Base-by-base conservation (phyloP, 352 stramenopile genomes). In the Hyphochytrium catenoides region DNA sequence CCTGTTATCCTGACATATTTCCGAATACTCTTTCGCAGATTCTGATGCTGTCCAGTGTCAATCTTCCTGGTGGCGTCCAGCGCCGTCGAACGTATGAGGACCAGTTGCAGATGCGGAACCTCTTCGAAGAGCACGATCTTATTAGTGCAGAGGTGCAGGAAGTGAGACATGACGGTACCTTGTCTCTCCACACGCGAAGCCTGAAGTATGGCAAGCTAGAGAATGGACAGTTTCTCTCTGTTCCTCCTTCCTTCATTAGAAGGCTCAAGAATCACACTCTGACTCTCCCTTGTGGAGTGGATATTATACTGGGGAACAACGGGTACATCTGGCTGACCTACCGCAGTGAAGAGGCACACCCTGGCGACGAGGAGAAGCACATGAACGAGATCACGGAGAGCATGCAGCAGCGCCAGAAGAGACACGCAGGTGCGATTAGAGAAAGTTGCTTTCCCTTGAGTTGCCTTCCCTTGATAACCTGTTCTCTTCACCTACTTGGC, bases 61-160 rank as follows among this genome's bases (percentile, higher is more conserved):
- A 90, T 47, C 51, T 98, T 11, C 84, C 87, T 0, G 86, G 83
- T 17, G 90, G 88, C 28, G 79, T 75, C 6, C 86, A 96, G 53
- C 75, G 90, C 8, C 79, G 91, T n/a, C 72, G 83, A 36, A 97
- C 87, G 20, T 83, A 91, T 39, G 83, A 94, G 41, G 88, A 98
- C 56, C 74, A 92, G 49, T 65, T 95, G 36, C 78, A 93, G 43
- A 98, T 98, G 90, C 59, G 87, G 22, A 62, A 57, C 26, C 78
- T 95, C 42, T 93, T 91, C 43, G 62, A 74, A 31, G 84, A 96
- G 57, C 84, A 87, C 43, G 88, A 97, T 52, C 59, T 97, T 22
- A 85, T 98, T 35, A 91, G 74, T 39, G 84, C 82, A 24, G 63
- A 81, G 50, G 70, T 77, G 47, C 63, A 81, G 44, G 67, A 81